Percentiles rank a stretch among this genome's conserved stretches.
Conservation (phyloP, 768 basidiomycete genomes). For the Tulasnella sp. region DNA sequence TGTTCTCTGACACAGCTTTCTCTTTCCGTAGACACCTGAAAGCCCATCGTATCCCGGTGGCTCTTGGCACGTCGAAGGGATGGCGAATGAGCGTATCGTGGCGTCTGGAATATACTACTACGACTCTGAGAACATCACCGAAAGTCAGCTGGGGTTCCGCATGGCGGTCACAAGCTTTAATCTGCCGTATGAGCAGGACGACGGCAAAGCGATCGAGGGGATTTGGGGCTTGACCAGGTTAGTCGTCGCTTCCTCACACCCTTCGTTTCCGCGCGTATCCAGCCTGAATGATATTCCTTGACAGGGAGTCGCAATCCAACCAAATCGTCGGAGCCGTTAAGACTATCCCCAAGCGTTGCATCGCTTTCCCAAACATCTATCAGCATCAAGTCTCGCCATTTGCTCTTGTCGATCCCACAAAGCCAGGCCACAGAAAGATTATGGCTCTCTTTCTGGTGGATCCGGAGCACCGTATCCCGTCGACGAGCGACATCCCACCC, state of each 20-base stretch:
- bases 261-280: neutral
- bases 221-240: slow-evolving; percentile 36
- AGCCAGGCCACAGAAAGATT: slow-evolving; percentile 12
- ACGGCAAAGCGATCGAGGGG: slow-evolving; percentile 23
- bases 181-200: slow-evolving; percentile 15
- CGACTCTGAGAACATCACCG: slow-evolving; percentile 25
- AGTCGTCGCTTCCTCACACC: neutral
- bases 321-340: neutral
- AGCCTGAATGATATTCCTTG: neutral
- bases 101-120: slow-evolving; percentile 19
- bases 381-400: slow-evolving; percentile 9
- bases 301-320: neutral
- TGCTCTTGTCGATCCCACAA: slow-evolving; percentile 3
- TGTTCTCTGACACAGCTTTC: neutral
- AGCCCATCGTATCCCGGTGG: slow-evolving; percentile 38
- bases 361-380: slow-evolving; percentile 12
- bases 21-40: slow-evolving; percentile 23
- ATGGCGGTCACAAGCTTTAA: slow-evolving; percentile 16
- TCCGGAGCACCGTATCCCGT: neutral
- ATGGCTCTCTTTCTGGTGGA: slow-evolving; percentile 1
- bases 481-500: neutral
- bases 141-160: slow-evolving; percentile 26
- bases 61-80: slow-evolving; percentile 33
- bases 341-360: slow-evolving; percentile 5
- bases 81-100: slow-evolving; percentile 24